These are phyloP conservation scores for Stygiomarasmius scandens DNA, from an alignment of 1,284 basidiomycete species.

Conservation along the genomic window DNA sequence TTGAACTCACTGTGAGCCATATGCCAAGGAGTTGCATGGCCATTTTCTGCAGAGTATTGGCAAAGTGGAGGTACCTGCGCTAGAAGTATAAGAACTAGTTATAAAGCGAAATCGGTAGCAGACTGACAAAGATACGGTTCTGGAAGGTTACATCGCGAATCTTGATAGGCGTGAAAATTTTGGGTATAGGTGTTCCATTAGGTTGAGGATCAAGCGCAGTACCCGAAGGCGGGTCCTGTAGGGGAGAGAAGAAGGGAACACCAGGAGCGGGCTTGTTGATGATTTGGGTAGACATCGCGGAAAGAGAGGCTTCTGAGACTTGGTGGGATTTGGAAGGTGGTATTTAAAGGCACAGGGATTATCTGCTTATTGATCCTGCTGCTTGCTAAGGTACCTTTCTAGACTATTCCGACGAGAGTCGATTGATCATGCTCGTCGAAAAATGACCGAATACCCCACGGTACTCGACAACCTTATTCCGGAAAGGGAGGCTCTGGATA, in stretches of 20 bases:
- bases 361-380: too few species aligned
- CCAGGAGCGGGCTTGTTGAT: conserved; percentile 38
- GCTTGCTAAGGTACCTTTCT: too few species aligned
- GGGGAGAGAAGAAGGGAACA: conserved; percentile 56
- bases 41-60: conserved; percentile 65
- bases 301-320: conserved; percentile 2
- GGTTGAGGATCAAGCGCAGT: conserved; percentile 47
- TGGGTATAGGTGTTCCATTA: conserved; percentile 50
- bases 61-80: conserved; percentile 55
- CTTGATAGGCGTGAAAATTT: conserved; percentile 63
- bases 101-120: not conserved
- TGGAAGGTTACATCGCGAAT: conserved; percentile 72
- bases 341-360: too few species aligned
- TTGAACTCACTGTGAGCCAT: conserved; percentile 38
- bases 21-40: conserved; percentile 48
- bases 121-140: conserved; percentile 67
- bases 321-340: too few species aligned
- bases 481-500: too few species aligned
- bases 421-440: too few species aligned
- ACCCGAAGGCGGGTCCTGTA: conserved; percentile 52
- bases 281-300: conserved; percentile 3
- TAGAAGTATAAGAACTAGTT: not conserved
- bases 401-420: too few species aligned
- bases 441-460: too few species aligned
- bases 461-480: too few species aligned